phyloP scores from a whole-genome alignment of 2,329 filamentous ascomycete species.

The Graphium sp. region DNA sequence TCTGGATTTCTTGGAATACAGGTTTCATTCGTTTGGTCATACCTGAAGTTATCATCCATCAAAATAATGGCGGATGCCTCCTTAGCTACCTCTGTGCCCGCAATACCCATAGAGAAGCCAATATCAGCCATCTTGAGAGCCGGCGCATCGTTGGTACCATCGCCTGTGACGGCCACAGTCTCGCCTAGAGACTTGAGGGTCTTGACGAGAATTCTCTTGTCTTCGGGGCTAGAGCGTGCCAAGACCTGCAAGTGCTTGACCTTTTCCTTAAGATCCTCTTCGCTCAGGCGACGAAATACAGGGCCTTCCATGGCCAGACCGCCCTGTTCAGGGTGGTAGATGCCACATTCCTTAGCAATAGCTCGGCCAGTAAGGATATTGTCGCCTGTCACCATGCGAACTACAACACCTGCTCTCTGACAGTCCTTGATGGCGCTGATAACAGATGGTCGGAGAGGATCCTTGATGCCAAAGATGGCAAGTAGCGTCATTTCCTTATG shows the following conservation, averaged over 20 bases:
- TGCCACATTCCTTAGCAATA: conserved; percentile 58
- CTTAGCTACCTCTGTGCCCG: conserved; percentile 45
- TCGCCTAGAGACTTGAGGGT: conserved; percentile 44
- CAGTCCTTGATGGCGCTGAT: conserved; percentile 46
- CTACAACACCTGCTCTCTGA: conserved; percentile 46
- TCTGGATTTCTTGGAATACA: no score
- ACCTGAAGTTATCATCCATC: conserved; percentile 34
- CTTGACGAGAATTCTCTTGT: conserved; percentile 46
- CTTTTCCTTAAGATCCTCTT: conserved; percentile 38
- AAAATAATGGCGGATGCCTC: conserved; percentile 46
- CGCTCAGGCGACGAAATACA: conserved; percentile 43
- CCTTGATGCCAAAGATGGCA: conserved; percentile 54
- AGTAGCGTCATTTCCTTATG: conserved; percentile 52
- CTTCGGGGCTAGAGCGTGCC: conserved; percentile 48
- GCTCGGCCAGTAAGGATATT: conserved; percentile 56
- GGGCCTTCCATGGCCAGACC: conserved; percentile 54
- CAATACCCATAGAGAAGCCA: conserved; percentile 46
- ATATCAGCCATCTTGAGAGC: conserved; percentile 45
- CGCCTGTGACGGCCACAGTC: conserved; percentile 40
- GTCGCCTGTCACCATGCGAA: conserved; percentile 60
- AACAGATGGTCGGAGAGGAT: conserved; percentile 49
- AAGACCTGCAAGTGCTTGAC: conserved; percentile 46
- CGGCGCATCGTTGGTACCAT: conserved; percentile 45
- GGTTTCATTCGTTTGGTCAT: no score
- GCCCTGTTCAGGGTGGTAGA: conserved; percentile 31